Percentiles rank a stretch among this genome's conserved stretches.
Evolutionary conservation across 2,329 filamentous ascomycete genomes (phyloP).

Genomic region (Massarina eburnea): DNA sequence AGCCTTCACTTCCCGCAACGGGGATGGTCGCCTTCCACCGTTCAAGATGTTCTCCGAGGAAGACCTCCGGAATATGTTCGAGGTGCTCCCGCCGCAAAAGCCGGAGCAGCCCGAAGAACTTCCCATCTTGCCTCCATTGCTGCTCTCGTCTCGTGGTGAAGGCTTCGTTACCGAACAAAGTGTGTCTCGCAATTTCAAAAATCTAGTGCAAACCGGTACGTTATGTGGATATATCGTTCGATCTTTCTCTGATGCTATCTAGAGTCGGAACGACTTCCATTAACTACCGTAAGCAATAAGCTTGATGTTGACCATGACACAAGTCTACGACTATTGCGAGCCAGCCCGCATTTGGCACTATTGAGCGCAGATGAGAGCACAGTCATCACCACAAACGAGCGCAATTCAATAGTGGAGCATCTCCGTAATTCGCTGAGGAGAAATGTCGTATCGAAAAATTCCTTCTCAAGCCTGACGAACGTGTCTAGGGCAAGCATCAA

Average conservation of each 20-base stretch:
- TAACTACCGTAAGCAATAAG: slow-evolving; percentile 16
- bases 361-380: slow-evolving; percentile 24
- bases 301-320: slow-evolving; percentile 24
- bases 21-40: neutral
- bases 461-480: slow-evolving; percentile 22
- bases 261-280: slow-evolving; percentile 17
- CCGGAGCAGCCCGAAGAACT: slow-evolving; percentile 1
- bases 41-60: slow-evolving; percentile 36
- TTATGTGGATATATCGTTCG: neutral
- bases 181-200: slow-evolving; percentile 21
- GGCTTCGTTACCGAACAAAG: slow-evolving; percentile 29
- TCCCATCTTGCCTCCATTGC: slow-evolving; percentile 18
- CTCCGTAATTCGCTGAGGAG: slow-evolving; percentile 10
- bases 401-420: slow-evolving; percentile 16
- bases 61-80: slow-evolving; percentile 31
- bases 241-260: slow-evolving; percentile 7
- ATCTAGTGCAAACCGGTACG: slow-evolving; percentile 18
- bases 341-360: slow-evolving; percentile 19
- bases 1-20: neutral
- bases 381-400: slow-evolving; percentile 27
- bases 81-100: slow-evolving; percentile 22
- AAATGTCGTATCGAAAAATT: slow-evolving; percentile 18
- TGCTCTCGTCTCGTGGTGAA: slow-evolving; percentile 23
- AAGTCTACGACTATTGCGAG: slow-evolving; percentile 22
- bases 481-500: slow-evolving; percentile 27